Percentiles rank a stretch among this genome's conserved stretches.
These are phyloP conservation scores for Mucor lusitanicus DNA, from an alignment of 371 early-diverging fungal species.

Conservation along the genomic window DNA sequence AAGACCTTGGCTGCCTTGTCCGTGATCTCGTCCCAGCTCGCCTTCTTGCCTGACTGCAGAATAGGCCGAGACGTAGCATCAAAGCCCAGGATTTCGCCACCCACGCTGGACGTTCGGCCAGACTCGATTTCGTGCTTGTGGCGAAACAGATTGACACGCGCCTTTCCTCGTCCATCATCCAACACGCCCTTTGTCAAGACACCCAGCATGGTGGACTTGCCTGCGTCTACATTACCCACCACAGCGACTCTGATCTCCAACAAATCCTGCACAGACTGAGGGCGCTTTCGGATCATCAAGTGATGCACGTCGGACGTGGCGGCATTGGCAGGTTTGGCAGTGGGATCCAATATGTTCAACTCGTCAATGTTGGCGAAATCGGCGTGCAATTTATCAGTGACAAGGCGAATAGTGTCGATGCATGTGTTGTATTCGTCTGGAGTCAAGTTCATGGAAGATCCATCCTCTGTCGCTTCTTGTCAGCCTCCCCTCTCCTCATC, in stretches of 20 bases:
- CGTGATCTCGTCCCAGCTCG: conserved; percentile 84
- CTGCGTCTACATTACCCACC: conserved; percentile 86
- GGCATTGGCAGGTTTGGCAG: neutral
- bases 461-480: conserved; percentile 60
- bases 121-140: conserved; percentile 94
- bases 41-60: conserved; percentile 49
- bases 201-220: conserved; percentile 84
- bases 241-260: conserved; percentile 89
- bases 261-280: conserved; percentile 73
- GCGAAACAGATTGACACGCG: conserved; percentile 85
- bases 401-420: conserved; percentile 44
- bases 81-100: conserved; percentile 89
- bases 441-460: conserved; percentile 66
- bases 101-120: conserved; percentile 90
- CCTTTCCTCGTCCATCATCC: conserved; percentile 94
- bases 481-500: too few species aligned
- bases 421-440: conserved; percentile 59
- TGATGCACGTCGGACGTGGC: conserved; percentile 30
- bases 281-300: conserved; percentile 71
- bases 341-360: conserved; percentile 23
- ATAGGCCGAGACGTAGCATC: conserved; percentile 62
- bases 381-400: conserved; percentile 55
- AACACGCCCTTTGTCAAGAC: conserved; percentile 87
- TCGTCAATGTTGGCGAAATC: conserved; percentile 70
- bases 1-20: conserved; percentile 76